Base-by-base conservation (phyloP, 768 basidiomycete genomes). In the Rhizopogon vesiculosus region DNA sequence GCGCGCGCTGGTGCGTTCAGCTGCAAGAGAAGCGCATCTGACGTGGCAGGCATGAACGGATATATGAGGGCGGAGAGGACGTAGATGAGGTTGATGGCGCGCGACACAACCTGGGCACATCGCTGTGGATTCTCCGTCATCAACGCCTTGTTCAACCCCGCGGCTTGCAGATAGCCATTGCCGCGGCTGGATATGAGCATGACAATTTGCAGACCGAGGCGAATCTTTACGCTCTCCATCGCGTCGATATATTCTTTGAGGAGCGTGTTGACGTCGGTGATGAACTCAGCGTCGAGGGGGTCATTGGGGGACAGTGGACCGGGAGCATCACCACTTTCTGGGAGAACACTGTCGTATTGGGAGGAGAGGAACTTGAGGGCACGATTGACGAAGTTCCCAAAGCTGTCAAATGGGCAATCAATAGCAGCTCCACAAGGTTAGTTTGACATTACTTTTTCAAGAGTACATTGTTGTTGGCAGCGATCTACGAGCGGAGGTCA, bases 371-470 rank as follows among this genome's bases (percentile, higher is more conserved):
- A 99, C 71, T 98, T 98, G 67, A 98, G 77, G 16, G 84, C 79
- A 28, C 97, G 89, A 71, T 99, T 99, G 60, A 98, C 90, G 63
- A 97, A 98, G 76, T 99, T 99, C 43, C 97, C 97, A 63, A 99
- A 90, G 74, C 91, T 93, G 22, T 41, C 19, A 16, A 42, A 13
- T 9, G 16, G 39, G 54, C 52, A 15, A 38, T 42, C 19, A 54
- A 19, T 45, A 16, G 12, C 28, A 51, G 33, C 48, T 45, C 29
- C 19, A 25, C 19, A 25, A 16, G 10, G 10, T 40, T 22, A 25
- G 15, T 38, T 35, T 38, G 25, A 16, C 1, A 67, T 79, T 56
- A 92, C 91, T 98, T 99, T 71, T 98, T 97, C 63, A 99, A 73
- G 41, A 99, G 75, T 55, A 98, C 82, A 56, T 89, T 89, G 75